Conservation (phyloP, 1,284 basidiomycete species). For the Trametes sp. region DNA sequence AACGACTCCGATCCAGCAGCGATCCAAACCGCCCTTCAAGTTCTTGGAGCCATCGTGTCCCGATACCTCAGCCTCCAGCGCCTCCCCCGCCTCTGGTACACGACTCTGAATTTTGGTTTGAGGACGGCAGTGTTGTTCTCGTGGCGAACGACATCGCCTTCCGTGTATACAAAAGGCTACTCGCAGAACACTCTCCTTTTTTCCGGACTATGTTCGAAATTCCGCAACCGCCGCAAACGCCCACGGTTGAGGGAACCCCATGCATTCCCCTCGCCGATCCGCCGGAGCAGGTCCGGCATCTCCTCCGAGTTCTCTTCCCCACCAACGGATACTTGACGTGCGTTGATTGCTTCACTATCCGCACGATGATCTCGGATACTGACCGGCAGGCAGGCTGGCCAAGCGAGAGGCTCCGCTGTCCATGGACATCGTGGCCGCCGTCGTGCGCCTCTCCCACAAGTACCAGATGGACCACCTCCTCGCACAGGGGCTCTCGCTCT, state of each 20-base stretch:
- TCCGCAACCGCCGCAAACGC: conserved; percentile 19
- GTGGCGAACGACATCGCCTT: conserved; percentile 22
- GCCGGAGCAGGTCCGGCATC: conserved; percentile 12
- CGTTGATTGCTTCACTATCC: not conserved
- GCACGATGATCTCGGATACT: not conserved
- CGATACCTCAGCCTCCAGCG: conserved; percentile 33
- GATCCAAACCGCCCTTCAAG: not conserved
- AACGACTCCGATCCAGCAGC: not conserved
- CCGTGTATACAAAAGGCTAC: conserved; percentile 29
- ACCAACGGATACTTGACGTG: conserved; percentile 16
- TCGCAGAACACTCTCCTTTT: conserved; percentile 25
- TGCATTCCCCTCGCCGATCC: conserved; percentile 12
- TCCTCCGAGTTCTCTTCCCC: conserved; percentile 17
- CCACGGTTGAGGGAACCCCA: conserved; percentile 13
- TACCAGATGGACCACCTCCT: conserved; percentile 25
- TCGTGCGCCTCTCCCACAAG: conserved; percentile 24
- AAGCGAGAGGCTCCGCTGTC: not conserved
- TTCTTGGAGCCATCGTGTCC: conserved; percentile 17
- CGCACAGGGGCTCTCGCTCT: conserved; percentile 17
- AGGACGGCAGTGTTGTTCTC: conserved; percentile 35
- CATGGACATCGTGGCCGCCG: conserved; percentile 5
- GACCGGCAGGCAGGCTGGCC: not conserved
- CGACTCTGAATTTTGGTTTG: conserved; percentile 33
- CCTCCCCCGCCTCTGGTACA: conserved; percentile 28
- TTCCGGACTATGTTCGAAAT: conserved; percentile 34